Evolutionary conservation across 2,329 filamentous ascomycete genomes (phyloP), one percentile per base, ranked within the genome.

Genomic region (Pyrenophora teres): DNA sequence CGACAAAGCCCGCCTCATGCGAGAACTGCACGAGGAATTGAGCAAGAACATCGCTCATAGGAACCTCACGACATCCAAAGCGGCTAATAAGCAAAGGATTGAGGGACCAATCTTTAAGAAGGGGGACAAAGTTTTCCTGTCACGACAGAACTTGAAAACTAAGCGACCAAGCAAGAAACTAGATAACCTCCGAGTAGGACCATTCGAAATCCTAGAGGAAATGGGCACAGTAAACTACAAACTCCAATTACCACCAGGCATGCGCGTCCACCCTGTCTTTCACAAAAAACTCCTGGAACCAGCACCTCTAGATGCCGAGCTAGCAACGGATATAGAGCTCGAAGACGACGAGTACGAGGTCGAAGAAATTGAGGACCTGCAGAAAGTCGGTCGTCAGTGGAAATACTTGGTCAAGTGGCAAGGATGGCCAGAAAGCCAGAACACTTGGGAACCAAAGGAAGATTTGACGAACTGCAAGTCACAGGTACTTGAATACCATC

Each of bases 241-340:
- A 21, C n/a, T 46, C 13, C 13, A 38, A 13, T 15, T 46, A 12
- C 27, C 21, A 43, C n/a, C n/a, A n/a, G n/a, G n/a, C n/a, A n/a
- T n/a, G n/a, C n/a, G n/a, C n/a, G n/a, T n/a, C n/a, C n/a, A 44
- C 31, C 18, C 10, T 44, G 3, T 44, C 31, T 44, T 44, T 44
- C 12, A 25, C 8, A 36, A 44, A 9, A 44, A 44, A 36, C 41
- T 36, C 18, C 41, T 44, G 25, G 32, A 44, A 35, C 15, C 1
- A 44, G 32, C 13, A 23, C 21, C 18, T 27, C n/a, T 25, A 36
- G 41, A 44, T 25, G 13, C 39, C 5, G 7, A 41, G 39, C 39
- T 41, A 40, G 39, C 13, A 21, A 42, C 2, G 8, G 18, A 40
- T 18, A 40, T 40, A 40, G 23, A 40, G 38, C 38, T 40, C n/a